Conservation (phyloP, 2,329 filamentous ascomycete genomes). For the Aaosphaeria arxii region DNA sequence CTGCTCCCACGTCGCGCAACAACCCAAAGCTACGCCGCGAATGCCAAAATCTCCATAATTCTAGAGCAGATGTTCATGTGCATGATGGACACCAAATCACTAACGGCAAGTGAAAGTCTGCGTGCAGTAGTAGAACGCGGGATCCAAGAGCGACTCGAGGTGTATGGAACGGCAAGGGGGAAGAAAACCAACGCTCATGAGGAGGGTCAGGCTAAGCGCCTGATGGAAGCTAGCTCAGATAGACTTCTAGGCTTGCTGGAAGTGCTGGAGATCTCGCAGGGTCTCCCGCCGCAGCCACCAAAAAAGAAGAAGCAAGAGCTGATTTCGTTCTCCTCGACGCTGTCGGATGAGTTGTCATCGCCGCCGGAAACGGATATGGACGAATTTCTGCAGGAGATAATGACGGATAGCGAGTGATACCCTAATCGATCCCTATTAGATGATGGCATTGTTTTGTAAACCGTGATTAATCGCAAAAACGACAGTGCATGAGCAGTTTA, state of each 20-base stretch:
- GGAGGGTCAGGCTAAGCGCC: slow-evolving; percentile 33
- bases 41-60: slow-evolving; percentile 35
- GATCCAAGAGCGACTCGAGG: slow-evolving; percentile 48
- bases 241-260: slow-evolving; percentile 35
- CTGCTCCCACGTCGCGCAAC: slow-evolving; percentile 22
- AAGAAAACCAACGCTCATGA: slow-evolving; percentile 37
- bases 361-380: slow-evolving; percentile 20
- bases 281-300: slow-evolving; percentile 1
- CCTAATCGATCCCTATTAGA: no score
- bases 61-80: slow-evolving; percentile 30
- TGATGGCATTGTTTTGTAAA: no score
- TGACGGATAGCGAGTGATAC: no score
- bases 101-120: slow-evolving; percentile 29
- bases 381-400: not conserved
- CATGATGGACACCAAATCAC: slow-evolving; percentile 22
- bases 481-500: no score
- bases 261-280: slow-evolving; percentile 21
- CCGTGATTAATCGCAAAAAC: no score
- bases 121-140: slow-evolving; percentile 50
- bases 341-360: slow-evolving; percentile 16
- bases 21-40: slow-evolving; percentile 25
- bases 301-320: not conserved
- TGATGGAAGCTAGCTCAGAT: slow-evolving; percentile 33
- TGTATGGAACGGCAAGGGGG: slow-evolving; percentile 44
- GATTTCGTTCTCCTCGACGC: slow-evolving; percentile 10